Evolutionary conservation across 169 alveolate species (phyloP), one percentile per base, ranked within the genome.

Genomic region (Babesia ovata): DNA sequence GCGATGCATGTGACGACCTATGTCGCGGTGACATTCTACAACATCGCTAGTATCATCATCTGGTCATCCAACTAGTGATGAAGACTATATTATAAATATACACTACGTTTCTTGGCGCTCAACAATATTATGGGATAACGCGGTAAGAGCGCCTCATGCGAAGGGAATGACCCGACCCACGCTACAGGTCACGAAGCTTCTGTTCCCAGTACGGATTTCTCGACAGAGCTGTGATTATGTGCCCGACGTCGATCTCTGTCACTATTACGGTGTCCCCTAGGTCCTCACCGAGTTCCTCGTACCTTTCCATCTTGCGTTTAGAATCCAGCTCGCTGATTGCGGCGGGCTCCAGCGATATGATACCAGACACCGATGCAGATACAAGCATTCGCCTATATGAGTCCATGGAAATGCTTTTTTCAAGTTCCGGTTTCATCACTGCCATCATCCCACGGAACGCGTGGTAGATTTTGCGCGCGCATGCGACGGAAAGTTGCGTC

Each of bases 331-430:
- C 60, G 33, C 85, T 50, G 59, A 87, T 86, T 49, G 85, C 90
- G 50, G 88, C 75, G 49, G 93, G 93, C 66, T 87, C 87, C 52
- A 88, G 75, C 19, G 90, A 72, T 0, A 88, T 58, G n/a, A 88
- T 79, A 0, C 93, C 93, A 62, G 79, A 75, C 45, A 71, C 62
- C 2, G 84, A 67, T 22, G 75, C 54, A 16, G 88, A 79, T 17
- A 84, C 85, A 7, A 88, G 45, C 85, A 88, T 62, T 13, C 74
- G 74, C 60, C 75, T 71, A 33, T 73, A 88, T 29, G 87, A 56
- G 49, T 88, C 91, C 19, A 60, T 16, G 45, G 86, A 79, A 22
- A 85, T 59, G 33, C 73, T 65, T 67, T 52, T 70, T 2, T 72
- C 86, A 56, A 88, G 73, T 39, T 69, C 88, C 24, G 83, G 86